A percentile compares a stretch with the other conserved stretches of the same genome.
Evolutionary conservation across 257 asterid species (phyloP).

Genomic region (Solanum etuberosum): DNA sequence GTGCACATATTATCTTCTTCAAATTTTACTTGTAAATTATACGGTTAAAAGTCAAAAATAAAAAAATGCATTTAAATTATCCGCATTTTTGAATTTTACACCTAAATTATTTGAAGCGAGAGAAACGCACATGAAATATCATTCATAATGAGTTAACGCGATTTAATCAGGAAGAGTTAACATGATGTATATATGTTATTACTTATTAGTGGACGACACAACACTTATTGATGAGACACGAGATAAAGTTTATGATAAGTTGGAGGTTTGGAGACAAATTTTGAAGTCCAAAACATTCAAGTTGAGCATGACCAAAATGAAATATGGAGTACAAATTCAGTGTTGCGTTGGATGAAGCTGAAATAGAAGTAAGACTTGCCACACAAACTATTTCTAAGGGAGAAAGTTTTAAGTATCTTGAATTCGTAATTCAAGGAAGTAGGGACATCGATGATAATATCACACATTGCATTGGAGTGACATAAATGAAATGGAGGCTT

Average conservation of each 20-base stretch:
- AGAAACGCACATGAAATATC: not conserved
- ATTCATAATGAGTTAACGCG: no score
- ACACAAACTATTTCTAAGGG: not conserved
- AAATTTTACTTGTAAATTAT: not conserved
- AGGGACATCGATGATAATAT: no score
- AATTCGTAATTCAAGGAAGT: rapidly evolving
- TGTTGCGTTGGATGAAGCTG: not conserved
- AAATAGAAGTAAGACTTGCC: not conserved
- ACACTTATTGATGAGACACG: not conserved
- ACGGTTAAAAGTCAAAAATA: not conserved
- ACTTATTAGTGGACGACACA: no score
- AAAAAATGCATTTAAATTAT: no score
- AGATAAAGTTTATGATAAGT: no score
- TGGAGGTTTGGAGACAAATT: not conserved
- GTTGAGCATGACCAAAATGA: not conserved
- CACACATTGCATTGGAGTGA: no score
- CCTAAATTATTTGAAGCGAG: not conserved
- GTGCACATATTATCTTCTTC: no score
- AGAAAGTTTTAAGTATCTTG: not conserved
- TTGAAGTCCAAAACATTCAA: not conserved
- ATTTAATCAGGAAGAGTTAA: no score
- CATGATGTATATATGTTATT: not conserved
- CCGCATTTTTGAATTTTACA: no score
- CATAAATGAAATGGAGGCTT: not conserved
- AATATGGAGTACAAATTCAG: not conserved